Evolutionary conservation across 257 asterid species (phyloP).

Genomic region (Ligustrum vulgare): DNA sequence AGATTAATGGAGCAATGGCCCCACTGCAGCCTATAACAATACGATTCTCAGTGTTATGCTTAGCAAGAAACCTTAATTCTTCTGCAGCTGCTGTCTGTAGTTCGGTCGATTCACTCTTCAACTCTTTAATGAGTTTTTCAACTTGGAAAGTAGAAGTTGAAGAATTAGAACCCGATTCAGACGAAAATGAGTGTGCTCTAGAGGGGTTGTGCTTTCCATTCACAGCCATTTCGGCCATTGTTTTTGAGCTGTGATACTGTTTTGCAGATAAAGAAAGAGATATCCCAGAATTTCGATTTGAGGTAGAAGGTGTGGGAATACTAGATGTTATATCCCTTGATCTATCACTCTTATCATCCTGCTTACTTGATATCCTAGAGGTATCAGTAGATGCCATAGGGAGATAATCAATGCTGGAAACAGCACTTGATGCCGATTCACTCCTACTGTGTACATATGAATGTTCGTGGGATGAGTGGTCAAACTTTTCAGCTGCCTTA

Average conservation of each 20-base stretch:
- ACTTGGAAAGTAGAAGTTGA: conserved; percentile 59
- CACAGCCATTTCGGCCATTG: conserved; percentile 40
- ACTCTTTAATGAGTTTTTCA: conserved; percentile 56
- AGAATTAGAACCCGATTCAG: conserved; percentile 46
- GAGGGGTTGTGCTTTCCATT: conserved; percentile 45
- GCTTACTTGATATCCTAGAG: conserved; percentile 48
- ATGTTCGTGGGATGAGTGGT: conserved; percentile 63
- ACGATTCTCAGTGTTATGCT: conserved; percentile 77
- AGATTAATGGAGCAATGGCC: conserved; percentile 72
- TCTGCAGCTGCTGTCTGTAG: conserved; percentile 71
- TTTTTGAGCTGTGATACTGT: conserved; percentile 46
- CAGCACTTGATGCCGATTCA: conserved; percentile 81
- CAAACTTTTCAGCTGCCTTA: conserved; percentile 41
- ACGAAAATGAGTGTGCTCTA: conserved; percentile 46
- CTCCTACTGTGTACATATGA: conserved; percentile 90
- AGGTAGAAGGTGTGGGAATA: conserved; percentile 25
- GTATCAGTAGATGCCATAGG: conserved; percentile 49
- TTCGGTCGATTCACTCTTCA: conserved; percentile 54
- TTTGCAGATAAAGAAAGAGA: conserved; percentile 42
- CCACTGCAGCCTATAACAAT: conserved; percentile 69
- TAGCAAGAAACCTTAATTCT: conserved; percentile 76
- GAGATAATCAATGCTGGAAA: conserved; percentile 73
- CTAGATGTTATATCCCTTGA: conserved; percentile 39
- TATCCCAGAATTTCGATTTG: conserved; percentile 26
- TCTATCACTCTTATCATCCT: conserved; percentile 39